phyloP scores from a whole-genome alignment of 441 rosid genomes.

The Erodium texanum region DNA sequence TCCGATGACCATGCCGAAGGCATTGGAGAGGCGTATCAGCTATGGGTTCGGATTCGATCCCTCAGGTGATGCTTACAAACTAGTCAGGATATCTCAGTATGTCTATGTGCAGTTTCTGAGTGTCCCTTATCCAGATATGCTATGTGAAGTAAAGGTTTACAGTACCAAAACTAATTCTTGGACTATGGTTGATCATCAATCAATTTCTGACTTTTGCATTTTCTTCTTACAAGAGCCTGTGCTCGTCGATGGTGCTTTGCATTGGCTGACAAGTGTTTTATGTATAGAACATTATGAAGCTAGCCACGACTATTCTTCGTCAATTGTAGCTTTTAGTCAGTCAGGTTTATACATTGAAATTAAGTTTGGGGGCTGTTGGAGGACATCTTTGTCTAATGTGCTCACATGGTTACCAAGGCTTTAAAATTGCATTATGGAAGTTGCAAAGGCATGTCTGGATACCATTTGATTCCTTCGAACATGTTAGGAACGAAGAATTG shows the following conservation, averaged over 20 bases:
- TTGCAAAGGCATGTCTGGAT: too few relatives aligned
- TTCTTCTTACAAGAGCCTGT: neutral
- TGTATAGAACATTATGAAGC: neutral
- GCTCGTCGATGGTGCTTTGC: neutral
- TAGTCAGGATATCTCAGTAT: neutral
- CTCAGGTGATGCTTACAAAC: constrained; percentile 1
- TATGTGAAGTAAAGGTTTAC: neutral
- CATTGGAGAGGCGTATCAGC: neutral
- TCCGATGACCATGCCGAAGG: neutral
- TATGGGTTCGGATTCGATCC: constrained; percentile 2
- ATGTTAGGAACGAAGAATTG: too few relatives aligned
- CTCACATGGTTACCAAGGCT: too few relatives aligned
- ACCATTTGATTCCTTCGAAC: too few relatives aligned
- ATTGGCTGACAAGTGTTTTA: neutral
- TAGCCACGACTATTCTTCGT: neutral
- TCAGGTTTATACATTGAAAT: too few relatives aligned
- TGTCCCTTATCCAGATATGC: neutral
- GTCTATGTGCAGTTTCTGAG: too few relatives aligned
- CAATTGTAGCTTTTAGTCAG: neutral
- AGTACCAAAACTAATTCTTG: neutral
- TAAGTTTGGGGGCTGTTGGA: too few relatives aligned
- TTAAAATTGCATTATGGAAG: too few relatives aligned
- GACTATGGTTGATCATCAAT: neutral
- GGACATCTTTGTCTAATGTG: too few relatives aligned
- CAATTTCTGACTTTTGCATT: neutral